phyloP scores from a whole-genome alignment of 495 filamentous ascomycete genomes.

The Penicillium odoratum region DNA sequence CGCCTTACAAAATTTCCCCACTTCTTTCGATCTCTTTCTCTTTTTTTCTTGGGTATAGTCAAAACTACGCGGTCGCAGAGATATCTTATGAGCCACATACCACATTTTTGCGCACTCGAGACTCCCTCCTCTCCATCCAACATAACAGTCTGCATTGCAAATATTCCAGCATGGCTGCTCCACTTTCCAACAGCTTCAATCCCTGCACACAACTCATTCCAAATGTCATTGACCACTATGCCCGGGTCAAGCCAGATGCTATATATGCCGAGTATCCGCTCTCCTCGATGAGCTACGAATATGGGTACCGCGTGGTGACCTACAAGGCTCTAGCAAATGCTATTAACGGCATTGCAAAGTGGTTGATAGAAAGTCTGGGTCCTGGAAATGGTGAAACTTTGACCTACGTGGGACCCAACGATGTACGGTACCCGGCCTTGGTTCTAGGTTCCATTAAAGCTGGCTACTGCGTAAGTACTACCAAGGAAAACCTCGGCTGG shows the following conservation, averaged over 20 bases:
- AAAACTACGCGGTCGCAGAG: too few species aligned
- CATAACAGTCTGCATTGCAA: too few species aligned
- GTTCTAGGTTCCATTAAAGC: slow-evolving; percentile 24
- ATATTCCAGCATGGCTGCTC: not conserved
- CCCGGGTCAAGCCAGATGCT: slow-evolving; percentile 31
- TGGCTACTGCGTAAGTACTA: slow-evolving; percentile 42
- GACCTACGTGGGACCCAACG: slow-evolving; percentile 26
- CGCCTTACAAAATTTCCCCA: too few species aligned
- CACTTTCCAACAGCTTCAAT: not conserved
- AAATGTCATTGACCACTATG: slow-evolving; percentile 42
- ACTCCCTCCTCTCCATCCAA: too few species aligned
- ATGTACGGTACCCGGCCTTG: too few species aligned
- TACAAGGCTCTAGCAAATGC: slow-evolving; percentile 36
- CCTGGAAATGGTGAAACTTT: slow-evolving; percentile 29
- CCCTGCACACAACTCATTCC: slow-evolving; percentile 28
- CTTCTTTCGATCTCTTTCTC: too few species aligned
- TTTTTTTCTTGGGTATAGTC: too few species aligned
- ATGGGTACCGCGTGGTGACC: slow-evolving; percentile 37
- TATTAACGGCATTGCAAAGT: slow-evolving; percentile 30
- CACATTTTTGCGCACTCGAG: too few species aligned
- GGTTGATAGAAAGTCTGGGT: slow-evolving; percentile 35
- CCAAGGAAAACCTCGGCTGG: not conserved
- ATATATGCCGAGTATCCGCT: slow-evolving; percentile 41
- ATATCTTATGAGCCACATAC: too few species aligned
- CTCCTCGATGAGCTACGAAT: slow-evolving; percentile 27